Evolutionary conservation across 106 monocot genomes (phyloP), one percentile per base, ranked within the genome.

Genomic region (Dioscorea dumetorum): DNA sequence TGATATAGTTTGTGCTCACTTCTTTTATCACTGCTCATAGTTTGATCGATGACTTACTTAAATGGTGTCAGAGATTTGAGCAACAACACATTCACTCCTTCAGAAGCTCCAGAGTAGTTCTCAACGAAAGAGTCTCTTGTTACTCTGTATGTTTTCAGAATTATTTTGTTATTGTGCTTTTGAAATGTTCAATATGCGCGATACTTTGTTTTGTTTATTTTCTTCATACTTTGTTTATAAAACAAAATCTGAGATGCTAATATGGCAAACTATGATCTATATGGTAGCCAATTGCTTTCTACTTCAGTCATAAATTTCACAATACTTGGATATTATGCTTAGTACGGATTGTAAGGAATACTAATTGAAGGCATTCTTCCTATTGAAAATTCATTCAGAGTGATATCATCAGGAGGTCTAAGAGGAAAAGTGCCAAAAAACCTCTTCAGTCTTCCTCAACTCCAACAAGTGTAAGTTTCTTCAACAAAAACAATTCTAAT

Each of bases 381-480:
- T 68, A 35, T 15, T 78, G 49, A 53, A 20, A 28, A 54, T 54
- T 19, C 54, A 49, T 82, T 9, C 72, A 94, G 94, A 67, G 66
- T 83, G 33, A 79, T 85, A 41, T 72, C 87, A 72, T 85, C 71
- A 22, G 83, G 71, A 74, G 72, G 70, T 17, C 73, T 91, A 48
- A 32, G 58, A 12, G 97, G 97, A 18, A 2, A 50, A 68, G 33
- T 99, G 16, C 87, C 92, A 23, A 10, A 49, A 13, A 33, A 64
- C 4, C 58, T 99, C 24, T 88, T 99, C 68, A 67, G 86, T 24
- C 48, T 67, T 20, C 67, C 81, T 16, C 63, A 68, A 23, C 20
- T 99, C 23, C 78, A 92, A 64, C 77, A 92, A 81, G 82, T 90
- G 97, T 99, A 83, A 88, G 86, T 60, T 14, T 49, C 49, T 12